Base-by-base conservation (phyloP, 2,329 filamentous ascomycete species). In the Fusarium hainanense region DNA sequence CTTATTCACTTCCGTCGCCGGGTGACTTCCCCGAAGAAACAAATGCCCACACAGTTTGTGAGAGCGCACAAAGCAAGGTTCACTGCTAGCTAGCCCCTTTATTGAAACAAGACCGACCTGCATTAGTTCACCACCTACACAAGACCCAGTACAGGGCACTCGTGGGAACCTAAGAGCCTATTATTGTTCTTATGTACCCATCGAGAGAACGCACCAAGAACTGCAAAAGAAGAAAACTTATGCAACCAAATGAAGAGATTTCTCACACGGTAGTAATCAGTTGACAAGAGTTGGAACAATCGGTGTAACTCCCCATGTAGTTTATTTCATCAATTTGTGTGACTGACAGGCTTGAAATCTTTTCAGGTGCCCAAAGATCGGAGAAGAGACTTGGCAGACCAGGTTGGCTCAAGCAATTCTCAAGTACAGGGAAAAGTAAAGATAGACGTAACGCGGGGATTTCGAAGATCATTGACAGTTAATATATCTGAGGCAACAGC, bases 151-250 rank as follows among this genome's bases (percentile, higher is more conserved):
- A 21, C 52, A 48, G 27, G 34, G 42, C 7, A 58, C 32, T 65
- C 64, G 72, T 74, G 72, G 72, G n/a, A 59, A 54, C 14, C 37
- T 44, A 37, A 65, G 44, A 59, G 69, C 71, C 71, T 74, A 74
- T 74, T 54, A 42, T 52, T 44, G 23, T 14, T 54, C 40, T 52
- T 55, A 57, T 64, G 52, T 32, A 37, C 55, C 68, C 70, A 65
- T 73, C 62, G 34, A 50, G 34, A 42, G 28, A 54, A 57, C 20
- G 42, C 28, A 56, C 52, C 42, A 46, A 52, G 43, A 50, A 43
- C 6, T 41, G 27, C 21, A 28, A 34, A 23, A n/a, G 37, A 63
- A 50, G 21, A 54, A 56, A 70, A 68, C 44, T 56, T 46, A 61
- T 61, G 60, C 69, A 66, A 50, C 25, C 14, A 52, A 25, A 41